Evolutionary conservation across 1,284 basidiomycete genomes (phyloP).

Genomic region (Ustilago trichophora): DNA sequence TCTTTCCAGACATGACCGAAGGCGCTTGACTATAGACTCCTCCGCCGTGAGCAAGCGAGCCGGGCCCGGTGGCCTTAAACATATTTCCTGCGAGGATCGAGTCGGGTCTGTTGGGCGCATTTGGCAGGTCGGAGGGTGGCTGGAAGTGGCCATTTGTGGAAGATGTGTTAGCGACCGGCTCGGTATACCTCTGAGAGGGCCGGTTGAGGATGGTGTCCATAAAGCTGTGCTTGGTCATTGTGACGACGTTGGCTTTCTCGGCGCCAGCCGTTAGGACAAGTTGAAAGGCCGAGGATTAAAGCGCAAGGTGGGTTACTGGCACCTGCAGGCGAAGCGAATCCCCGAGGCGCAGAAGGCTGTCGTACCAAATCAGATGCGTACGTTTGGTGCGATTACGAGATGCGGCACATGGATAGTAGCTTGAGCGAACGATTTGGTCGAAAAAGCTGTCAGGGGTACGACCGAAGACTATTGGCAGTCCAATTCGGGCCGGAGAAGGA

Average conservation of each 20-base stretch:
- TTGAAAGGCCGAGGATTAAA: background rate
- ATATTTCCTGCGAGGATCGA: slow-evolving; percentile 55
- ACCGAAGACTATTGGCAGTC: too few species aligned
- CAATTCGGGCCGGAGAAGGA: too few species aligned
- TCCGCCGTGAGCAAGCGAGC: slow-evolving; percentile 14
- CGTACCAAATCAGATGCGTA: too few species aligned
- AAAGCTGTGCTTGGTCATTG: slow-evolving; percentile 59
- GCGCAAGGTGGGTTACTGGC: too few species aligned
- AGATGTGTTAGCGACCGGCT: slow-evolving; percentile 22
- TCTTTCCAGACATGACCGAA: slow-evolving; percentile 45
- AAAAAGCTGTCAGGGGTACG: too few species aligned
- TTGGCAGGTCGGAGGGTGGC: slow-evolving; percentile 55
- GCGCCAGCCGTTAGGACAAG: background rate
- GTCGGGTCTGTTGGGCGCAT: slow-evolving; percentile 45
- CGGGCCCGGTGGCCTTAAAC: slow-evolving; percentile 37
- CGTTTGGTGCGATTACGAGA: too few species aligned
- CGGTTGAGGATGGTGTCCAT: slow-evolving; percentile 63
- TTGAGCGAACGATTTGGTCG: too few species aligned
- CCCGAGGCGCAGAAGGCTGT: too few species aligned
- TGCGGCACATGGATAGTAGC: too few species aligned
- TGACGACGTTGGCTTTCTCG: background rate
- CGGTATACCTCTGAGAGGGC: slow-evolving; percentile 62
- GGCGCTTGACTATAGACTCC: slow-evolving; percentile 26
- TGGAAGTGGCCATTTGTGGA: slow-evolving; percentile 10
- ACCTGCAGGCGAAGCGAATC: too few species aligned